A percentile compares a stretch with the other conserved stretches of the same genome.
Conservation (phyloP, 345 rosid species). For the Orychophragmus violaceus region DNA sequence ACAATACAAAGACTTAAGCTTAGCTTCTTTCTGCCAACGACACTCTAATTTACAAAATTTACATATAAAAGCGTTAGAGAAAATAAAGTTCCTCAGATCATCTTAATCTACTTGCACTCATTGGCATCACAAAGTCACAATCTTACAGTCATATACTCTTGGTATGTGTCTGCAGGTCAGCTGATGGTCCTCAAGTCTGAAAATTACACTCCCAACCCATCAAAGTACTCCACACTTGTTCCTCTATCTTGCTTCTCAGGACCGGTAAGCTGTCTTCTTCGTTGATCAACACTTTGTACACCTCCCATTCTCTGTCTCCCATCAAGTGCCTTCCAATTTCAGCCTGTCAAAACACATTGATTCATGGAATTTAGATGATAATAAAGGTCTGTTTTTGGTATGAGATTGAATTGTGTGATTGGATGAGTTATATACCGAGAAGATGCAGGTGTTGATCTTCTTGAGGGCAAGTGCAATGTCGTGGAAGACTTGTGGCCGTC, state of each 20-base stretch:
- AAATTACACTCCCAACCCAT: constrained; percentile 77
- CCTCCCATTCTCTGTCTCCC: constrained; percentile 87
- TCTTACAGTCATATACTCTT: not conserved
- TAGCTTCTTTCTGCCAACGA: constrained; percentile 1
- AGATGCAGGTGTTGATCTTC: constrained; percentile 67
- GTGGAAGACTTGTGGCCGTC: constrained; percentile 86
- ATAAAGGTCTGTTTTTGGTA: not conserved
- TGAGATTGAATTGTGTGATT: not conserved
- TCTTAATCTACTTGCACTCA: constrained; percentile 10
- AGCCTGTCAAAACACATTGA: constrained; percentile 42
- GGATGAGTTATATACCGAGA: constrained; percentile 51
- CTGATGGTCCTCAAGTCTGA: not conserved
- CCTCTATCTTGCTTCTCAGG: constrained; percentile 54
- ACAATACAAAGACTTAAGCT: not conserved
- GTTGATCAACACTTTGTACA: constrained; percentile 71
- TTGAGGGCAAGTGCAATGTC: constrained; percentile 85
- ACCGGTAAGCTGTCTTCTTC: constrained; percentile 60
- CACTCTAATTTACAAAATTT: constrained; percentile 15
- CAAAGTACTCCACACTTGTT: constrained; percentile 73
- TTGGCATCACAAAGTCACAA: constrained; percentile 8
- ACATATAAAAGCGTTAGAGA: not conserved
- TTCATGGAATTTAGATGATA: not conserved
- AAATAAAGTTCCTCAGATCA: not conserved
- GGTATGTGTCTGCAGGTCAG: constrained; percentile 19
- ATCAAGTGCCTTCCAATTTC: constrained; percentile 70